A percentile compares a stretch with the other conserved stretches of the same genome.
phyloP scores from a whole-genome alignment of 2,329 filamentous ascomycete genomes.

The Parastagonospora avenae region DNA sequence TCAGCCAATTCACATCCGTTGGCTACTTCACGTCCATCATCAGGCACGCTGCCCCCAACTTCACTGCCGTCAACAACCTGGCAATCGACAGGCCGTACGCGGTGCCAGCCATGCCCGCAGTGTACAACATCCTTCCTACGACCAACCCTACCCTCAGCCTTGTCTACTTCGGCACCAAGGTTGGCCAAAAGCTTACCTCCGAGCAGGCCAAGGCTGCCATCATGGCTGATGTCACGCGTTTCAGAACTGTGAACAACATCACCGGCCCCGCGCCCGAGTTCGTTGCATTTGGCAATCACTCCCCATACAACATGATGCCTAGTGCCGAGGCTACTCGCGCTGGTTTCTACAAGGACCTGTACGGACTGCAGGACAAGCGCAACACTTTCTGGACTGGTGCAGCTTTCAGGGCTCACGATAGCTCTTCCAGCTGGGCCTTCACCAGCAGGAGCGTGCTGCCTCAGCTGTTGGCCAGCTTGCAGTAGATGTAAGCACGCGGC shows the following conservation, averaged over 20 bases:
- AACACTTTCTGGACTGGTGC: constrained; percentile 30
- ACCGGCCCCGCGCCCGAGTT: constrained; percentile 17
- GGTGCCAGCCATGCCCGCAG: constrained; percentile 38
- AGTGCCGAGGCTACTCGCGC: constrained; percentile 14
- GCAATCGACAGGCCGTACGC: constrained; percentile 31
- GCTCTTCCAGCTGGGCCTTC: constrained; percentile 21
- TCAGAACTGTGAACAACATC: constrained; percentile 9
- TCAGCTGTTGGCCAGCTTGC: constrained; percentile 7
- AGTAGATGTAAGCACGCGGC: too few species aligned
- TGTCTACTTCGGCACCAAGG: constrained; percentile 23
- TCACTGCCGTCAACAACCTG: constrained; percentile 31
- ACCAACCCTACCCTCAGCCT: constrained; percentile 11
- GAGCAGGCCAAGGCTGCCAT: constrained; percentile 22
- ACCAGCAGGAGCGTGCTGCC: constrained; percentile 47
- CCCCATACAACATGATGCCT: constrained; percentile 27
- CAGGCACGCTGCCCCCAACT: constrained; percentile 43
- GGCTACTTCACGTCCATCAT: constrained; percentile 50
- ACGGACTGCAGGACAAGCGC: constrained; percentile 26
- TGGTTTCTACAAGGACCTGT: constrained; percentile 28
- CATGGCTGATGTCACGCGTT: constrained; percentile 16
- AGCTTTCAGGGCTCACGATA: constrained; percentile 23
- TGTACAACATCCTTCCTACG: constrained; percentile 33
- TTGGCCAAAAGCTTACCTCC: constrained; percentile 12
- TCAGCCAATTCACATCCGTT: constrained; percentile 45
- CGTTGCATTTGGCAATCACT: constrained; percentile 30